A percentile compares a stretch with the other conserved stretches of the same genome.
These are phyloP conservation scores for Chlorophyllum brunneum DNA, from an alignment of 768 basidiomycete genomes.

Conservation along the genomic window DNA sequence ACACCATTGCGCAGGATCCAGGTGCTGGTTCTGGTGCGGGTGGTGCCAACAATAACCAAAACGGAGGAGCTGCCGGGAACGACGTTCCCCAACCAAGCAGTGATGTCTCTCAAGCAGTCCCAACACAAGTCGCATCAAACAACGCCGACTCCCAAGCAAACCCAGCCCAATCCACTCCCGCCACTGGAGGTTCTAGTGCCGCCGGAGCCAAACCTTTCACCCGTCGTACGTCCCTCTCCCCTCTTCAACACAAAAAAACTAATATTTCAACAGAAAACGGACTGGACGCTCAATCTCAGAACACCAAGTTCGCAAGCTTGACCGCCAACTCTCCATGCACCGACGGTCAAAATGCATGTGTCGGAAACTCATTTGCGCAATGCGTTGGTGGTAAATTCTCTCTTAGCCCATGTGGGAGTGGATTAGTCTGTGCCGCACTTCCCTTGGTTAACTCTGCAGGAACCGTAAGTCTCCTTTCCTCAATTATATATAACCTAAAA, in stretches of 20 bases:
- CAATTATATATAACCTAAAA: not conserved
- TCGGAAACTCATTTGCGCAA: conserved; percentile 44
- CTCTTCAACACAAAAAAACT: not conserved
- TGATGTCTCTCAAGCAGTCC: too few species aligned
- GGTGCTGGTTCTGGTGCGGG: conserved; percentile 12
- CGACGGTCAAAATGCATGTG: conserved; percentile 43
- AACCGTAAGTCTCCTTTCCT: conserved; percentile 21
- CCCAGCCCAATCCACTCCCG: not conserved
- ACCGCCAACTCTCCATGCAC: conserved; percentile 43
- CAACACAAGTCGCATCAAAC: too few species aligned
- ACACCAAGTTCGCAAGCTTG: conserved; percentile 48
- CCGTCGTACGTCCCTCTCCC: not conserved
- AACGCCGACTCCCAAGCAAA: too few species aligned
- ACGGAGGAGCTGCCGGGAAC: conserved; percentile 18
- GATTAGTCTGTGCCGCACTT: conserved; percentile 42
- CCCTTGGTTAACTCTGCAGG: conserved; percentile 52
- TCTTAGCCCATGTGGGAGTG: conserved; percentile 31
- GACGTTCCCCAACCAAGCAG: too few species aligned
- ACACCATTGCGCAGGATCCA: conserved; percentile 33
- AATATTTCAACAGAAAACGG: conserved; percentile 49
- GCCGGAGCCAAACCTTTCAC: conserved; percentile 24
- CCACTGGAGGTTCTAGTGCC: conserved; percentile 13
- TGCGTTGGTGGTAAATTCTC: conserved; percentile 48
- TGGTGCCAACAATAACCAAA: not conserved
- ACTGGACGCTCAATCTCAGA: conserved; percentile 45